phyloP scores from a whole-genome alignment of 2,329 filamentous ascomycete species.

The Microcera coccophila region DNA sequence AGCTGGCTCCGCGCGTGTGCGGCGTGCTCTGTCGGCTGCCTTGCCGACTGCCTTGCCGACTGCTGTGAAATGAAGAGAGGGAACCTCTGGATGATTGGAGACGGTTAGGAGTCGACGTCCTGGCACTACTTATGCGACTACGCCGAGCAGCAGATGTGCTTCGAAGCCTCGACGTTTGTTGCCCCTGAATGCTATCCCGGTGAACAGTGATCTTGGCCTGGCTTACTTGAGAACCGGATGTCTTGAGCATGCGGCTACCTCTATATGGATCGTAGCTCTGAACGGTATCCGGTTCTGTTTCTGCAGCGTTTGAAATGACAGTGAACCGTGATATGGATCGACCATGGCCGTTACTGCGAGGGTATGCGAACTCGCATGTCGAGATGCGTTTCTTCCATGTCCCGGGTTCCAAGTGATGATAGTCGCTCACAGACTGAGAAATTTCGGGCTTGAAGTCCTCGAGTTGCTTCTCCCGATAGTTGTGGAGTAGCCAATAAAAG shows the following conservation, averaged over 20 bases:
- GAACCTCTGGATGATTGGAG: constrained; percentile 40
- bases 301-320: constrained; percentile 60
- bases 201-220: constrained; percentile 68
- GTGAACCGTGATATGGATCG: constrained; percentile 60
- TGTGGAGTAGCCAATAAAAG: constrained; percentile 81
- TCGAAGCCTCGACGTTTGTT: constrained; percentile 32
- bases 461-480: constrained; percentile 77
- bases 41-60: constrained; percentile 30
- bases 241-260: constrained; percentile 53
- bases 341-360: constrained; percentile 44
- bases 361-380: constrained; percentile 55
- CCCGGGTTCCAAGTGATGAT: constrained; percentile 69
- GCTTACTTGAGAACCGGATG: constrained; percentile 46
- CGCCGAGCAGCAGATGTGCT: constrained; percentile 35
- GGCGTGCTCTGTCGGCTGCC: constrained; percentile 40
- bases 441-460: constrained; percentile 82
- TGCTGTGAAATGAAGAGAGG: constrained; percentile 49
- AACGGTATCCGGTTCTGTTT: constrained; percentile 46
- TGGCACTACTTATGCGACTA: constrained; percentile 27
- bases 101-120: constrained; percentile 27
- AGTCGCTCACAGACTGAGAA: constrained; percentile 84
- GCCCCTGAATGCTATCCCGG: constrained; percentile 38
- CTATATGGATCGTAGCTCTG: constrained; percentile 82
- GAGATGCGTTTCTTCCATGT: constrained; percentile 58
- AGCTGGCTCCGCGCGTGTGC: constrained; percentile 33